These are phyloP conservation scores for Paecilomyces formosus DNA, from an alignment of 2,329 filamentous ascomycete genomes.

Conservation along the genomic window DNA sequence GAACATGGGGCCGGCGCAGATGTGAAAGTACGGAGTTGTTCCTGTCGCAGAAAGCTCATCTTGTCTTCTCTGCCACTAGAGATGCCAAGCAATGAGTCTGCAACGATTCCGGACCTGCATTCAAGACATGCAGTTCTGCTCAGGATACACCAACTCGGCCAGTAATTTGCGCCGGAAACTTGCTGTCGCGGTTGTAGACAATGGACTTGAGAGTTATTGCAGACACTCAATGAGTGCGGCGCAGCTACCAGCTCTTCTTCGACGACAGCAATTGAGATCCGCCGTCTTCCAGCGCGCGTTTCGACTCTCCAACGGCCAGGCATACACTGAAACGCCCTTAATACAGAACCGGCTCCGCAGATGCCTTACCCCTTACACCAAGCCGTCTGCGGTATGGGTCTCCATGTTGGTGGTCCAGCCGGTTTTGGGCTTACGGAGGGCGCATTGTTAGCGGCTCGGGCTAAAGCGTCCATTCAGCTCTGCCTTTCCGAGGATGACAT, in stretches of 20 bases:
- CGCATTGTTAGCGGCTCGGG: not conserved
- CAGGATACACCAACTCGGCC: not conserved
- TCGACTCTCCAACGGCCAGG: conserved; percentile 1
- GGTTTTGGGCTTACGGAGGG: not conserved
- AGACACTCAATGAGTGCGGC: not conserved
- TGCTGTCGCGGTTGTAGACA: not conserved
- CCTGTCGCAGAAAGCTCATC: not conserved
- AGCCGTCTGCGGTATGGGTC: not conserved
- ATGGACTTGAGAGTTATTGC: not conserved
- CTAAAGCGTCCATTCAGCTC: not conserved
- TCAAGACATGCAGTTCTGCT: not conserved
- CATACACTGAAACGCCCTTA: conserved; percentile 3
- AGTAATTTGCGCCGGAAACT: not conserved
- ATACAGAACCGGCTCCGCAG: not conserved
- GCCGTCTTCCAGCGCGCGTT: conserved; percentile 2
- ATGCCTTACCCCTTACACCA: not conserved
- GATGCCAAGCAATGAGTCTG: not conserved
- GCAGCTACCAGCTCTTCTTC: not conserved
- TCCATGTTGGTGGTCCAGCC: not conserved
- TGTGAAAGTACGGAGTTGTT: not conserved
- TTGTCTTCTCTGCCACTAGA: not conserved
- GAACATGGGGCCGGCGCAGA: not conserved
- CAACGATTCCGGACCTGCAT: not conserved
- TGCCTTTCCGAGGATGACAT: not conserved
- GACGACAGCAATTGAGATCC: conserved; percentile 1